phyloP scores from a whole-genome alignment of 2,329 filamentous ascomycete genomes.

The Fusarium setosum region DNA sequence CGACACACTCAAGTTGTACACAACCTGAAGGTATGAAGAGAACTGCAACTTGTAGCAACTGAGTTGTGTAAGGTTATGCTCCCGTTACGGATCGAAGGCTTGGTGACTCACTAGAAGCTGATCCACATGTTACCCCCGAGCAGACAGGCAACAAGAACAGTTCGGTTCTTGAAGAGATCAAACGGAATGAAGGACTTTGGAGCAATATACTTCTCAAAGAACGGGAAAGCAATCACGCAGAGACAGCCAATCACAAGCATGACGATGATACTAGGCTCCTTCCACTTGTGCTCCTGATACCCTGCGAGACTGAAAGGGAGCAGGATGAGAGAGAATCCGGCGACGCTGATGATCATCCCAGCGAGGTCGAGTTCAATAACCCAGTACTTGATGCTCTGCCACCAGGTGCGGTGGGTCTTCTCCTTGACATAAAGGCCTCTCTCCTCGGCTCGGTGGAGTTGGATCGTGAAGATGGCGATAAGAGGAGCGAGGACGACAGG shows the following conservation, averaged over 20 bases:
- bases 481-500: constrained; percentile 4
- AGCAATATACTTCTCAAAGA: constrained; percentile 60
- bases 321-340: constrained; percentile 61
- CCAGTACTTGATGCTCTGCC: constrained; percentile 13
- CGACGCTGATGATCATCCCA: constrained; percentile 62
- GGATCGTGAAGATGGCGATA: constrained; percentile 13
- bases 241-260: constrained; percentile 62
- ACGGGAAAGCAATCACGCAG: constrained; percentile 58
- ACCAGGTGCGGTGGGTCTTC: neutral
- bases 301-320: constrained; percentile 59
- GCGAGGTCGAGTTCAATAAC: constrained; percentile 50
- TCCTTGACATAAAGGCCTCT: constrained; percentile 13
- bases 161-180: constrained; percentile 52
- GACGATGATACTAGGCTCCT: constrained; percentile 54
- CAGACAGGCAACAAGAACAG: constrained; percentile 51
- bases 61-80: neutral
- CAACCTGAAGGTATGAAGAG: constrained; percentile 22
- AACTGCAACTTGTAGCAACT: constrained; percentile 25
- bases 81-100: neutral
- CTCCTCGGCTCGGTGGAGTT: constrained; percentile 7
- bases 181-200: constrained; percentile 52
- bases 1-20: constrained; percentile 14
- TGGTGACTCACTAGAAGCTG: constrained; percentile 16
- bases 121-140: constrained; percentile 19
- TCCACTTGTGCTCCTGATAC: constrained; percentile 49